Conservation (phyloP, 495 filamentous ascomycete genomes). For the Elasticomyces elasticus region DNA sequence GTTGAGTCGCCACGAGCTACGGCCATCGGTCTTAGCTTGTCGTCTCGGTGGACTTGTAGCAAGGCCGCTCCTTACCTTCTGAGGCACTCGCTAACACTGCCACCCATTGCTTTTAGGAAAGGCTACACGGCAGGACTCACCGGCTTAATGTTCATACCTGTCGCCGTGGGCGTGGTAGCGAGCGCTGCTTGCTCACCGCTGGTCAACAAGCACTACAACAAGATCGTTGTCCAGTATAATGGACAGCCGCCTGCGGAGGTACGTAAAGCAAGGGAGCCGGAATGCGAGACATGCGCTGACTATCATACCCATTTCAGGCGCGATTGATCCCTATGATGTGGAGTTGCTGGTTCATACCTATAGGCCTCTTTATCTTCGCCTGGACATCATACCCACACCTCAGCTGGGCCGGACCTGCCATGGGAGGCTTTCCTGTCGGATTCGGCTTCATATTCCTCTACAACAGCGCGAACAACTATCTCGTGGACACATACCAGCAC, state of each 20-base stretch:
- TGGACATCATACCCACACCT: constrained; percentile 49
- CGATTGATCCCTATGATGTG: constrained; percentile 83
- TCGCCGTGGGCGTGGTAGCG: constrained; percentile 32
- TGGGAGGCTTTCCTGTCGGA: constrained; percentile 58
- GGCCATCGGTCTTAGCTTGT: no score
- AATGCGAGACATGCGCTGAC: no score
- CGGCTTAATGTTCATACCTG: constrained; percentile 32
- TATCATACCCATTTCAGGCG: no score
- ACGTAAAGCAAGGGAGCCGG: no score
- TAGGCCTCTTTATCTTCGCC: constrained; percentile 71
- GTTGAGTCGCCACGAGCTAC: no score
- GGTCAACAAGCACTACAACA: constrained; percentile 40
- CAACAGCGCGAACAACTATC: constrained; percentile 60
- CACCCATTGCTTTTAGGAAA: no score
- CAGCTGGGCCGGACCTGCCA: constrained; percentile 50
- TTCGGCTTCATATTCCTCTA: constrained; percentile 58
- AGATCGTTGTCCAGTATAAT: constrained; percentile 37
- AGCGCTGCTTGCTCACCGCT: constrained; percentile 56
- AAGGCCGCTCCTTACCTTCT: no score
- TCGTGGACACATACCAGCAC: constrained; percentile 66
- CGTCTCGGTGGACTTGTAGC: no score
- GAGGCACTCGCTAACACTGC: no score
- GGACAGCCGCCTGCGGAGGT: constrained; percentile 40
- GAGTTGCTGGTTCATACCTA: constrained; percentile 62
- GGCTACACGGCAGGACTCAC: constrained; percentile 27